phyloP scores from a whole-genome alignment of 2,329 filamentous ascomycete species.

The Colletotrichum lentis region DNA sequence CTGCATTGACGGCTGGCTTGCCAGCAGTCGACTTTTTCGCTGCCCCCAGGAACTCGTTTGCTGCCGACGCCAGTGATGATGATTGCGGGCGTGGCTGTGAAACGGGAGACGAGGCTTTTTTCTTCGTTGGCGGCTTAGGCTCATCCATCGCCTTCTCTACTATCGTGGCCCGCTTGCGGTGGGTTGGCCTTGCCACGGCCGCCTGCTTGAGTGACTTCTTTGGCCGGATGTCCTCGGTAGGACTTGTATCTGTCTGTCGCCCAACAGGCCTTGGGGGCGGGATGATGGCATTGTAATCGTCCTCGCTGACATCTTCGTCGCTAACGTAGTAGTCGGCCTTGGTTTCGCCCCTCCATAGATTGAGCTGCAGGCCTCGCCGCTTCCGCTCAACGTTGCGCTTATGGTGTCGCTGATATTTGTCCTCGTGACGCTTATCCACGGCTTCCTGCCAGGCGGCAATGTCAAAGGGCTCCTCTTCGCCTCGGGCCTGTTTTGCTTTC shows the following conservation, averaged over 20 bases:
- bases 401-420: conserved; percentile 18
- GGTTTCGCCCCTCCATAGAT: conserved; percentile 31
- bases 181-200: background rate
- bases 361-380: conserved; percentile 22
- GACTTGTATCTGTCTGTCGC: background rate
- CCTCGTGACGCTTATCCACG: conserved; percentile 33
- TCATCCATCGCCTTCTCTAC: background rate
- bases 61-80: background rate
- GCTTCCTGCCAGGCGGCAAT: conserved; percentile 45
- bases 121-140: conserved; percentile 3
- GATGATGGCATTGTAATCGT: conserved; percentile 33
- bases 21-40: conserved; percentile 42
- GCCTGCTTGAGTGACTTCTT: conserved; percentile 5
- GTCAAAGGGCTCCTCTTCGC: conserved; percentile 49
- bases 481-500: conserved; percentile 49
- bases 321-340: conserved; percentile 34
- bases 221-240: background rate
- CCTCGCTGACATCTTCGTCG: conserved; percentile 19
- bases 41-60: conserved; percentile 47
- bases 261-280: conserved; percentile 29
- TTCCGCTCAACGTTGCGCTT: conserved; percentile 32
- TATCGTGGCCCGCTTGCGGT: conserved; percentile 7
- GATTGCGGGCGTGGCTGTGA: conserved; percentile 7
- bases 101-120: background rate
- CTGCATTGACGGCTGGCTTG: background rate